Evolutionary conservation across 1,139 yeast genomes (phyloP).

Genomic region (Kurtzmaniella quercitrusa): DNA sequence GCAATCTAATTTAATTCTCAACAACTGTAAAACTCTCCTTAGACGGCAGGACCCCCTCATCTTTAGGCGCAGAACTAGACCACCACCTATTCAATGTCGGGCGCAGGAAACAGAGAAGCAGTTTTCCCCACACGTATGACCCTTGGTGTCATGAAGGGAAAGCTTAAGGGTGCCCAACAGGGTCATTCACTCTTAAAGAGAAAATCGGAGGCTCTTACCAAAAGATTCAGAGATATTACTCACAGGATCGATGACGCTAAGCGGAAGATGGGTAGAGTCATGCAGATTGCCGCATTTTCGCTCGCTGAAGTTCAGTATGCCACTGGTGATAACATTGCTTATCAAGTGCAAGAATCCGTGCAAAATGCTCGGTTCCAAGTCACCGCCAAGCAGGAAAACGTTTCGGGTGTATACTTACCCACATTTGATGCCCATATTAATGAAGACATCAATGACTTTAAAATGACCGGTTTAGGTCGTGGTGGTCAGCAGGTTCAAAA

Average conservation of each 20-base stretch:
- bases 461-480: slow-evolving; percentile 93
- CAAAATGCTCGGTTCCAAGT: slow-evolving; percentile 88
- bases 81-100: slow-evolving; percentile 31
- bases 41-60: neutral
- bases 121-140: slow-evolving; percentile 98
- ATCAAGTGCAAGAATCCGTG: slow-evolving; percentile 93
- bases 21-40: neutral
- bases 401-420: slow-evolving; percentile 91
- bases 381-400: slow-evolving; percentile 91
- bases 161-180: slow-evolving; percentile 95
- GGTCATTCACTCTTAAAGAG: slow-evolving; percentile 92
- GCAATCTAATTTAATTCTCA: neutral
- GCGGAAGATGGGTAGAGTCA: slow-evolving; percentile 95
- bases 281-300: slow-evolving; percentile 98
- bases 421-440: slow-evolving; percentile 84
- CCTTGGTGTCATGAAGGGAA: slow-evolving; percentile 87
- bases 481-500: slow-evolving; percentile 98
- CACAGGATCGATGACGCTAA: slow-evolving; percentile 93
- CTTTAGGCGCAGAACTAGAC: neutral
- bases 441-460: slow-evolving; percentile 85
- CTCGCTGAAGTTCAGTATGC: slow-evolving; percentile 97
- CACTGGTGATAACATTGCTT: slow-evolving; percentile 91
- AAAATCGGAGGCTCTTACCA: slow-evolving; percentile 94
- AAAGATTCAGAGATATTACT: slow-evolving; percentile 93
- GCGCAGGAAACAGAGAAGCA: slow-evolving; percentile 64